Evolutionary conservation across 2,329 filamentous ascomycete genomes (phyloP), one percentile per base, ranked within the genome.

Genomic region (Tolypocladium pustulatum): DNA sequence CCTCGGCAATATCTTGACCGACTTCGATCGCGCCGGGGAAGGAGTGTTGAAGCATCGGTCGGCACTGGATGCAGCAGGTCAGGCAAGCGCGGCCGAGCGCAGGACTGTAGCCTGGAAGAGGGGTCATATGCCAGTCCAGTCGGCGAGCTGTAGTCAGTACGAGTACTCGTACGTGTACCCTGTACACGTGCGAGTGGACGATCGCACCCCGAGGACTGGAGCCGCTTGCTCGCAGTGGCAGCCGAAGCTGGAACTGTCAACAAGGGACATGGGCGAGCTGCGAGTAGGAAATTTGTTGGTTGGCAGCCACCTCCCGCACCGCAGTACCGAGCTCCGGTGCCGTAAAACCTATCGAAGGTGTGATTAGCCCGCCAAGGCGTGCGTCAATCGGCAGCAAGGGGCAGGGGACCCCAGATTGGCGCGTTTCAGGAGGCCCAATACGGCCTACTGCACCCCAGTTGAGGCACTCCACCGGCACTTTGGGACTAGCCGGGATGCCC

Each of bases 361-460:
- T 55, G 34, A 38, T 54, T 59, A 57, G 55, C 40, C 32, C 27
- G 51, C 55, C 57, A 53, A 54, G 57, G 59, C 43, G 60, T 59
- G 60, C 43, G 34, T 56, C 57, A 25, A 61, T 59, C 60, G 57
- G 58, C 34, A 38, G 34, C 34, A 54, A 20, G 25, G 54, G 57
- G 54, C 56, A 53, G 61, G 62, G 49, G 57, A 54, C 59, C 59
- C 58, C 57, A 55, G 58, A 51, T 60, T 64, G 63, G 63, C 60
- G 62, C 57, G 63, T 65, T 65, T 65, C 63, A 65, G 51, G 37
- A 53, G 52, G 43, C 57, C 57, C 38, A 55, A 58, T 60, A n/a
- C 17, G 59, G 62, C 54, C 54, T 62, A 56, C 57, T 38, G 54
- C 54, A 34, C 37, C 49, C 41, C 36, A 20, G 17, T 32, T 52